Evolutionary conservation across 441 rosid species (phyloP).

Genomic region (Corymbia calophylla): DNA sequence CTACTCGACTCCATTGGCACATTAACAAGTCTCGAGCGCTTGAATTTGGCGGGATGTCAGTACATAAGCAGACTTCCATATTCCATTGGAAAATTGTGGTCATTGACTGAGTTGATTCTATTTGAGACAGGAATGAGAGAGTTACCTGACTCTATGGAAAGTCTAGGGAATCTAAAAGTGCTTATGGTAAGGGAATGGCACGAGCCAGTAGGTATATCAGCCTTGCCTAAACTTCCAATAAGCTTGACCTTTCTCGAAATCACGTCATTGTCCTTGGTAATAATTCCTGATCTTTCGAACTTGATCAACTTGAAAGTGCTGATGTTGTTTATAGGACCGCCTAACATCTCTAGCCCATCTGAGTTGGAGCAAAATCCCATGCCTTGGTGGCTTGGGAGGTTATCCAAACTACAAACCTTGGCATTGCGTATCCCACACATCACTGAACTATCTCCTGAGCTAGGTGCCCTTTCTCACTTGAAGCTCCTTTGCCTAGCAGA

Average conservation of each 20-base stretch:
- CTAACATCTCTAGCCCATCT: not conserved
- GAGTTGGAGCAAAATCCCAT: not conserved
- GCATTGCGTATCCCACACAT: not conserved
- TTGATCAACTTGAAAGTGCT: not conserved
- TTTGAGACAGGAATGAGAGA: fast-evolving
- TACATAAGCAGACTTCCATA: not conserved
- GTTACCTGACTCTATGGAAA: not conserved
- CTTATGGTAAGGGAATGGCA: not conserved
- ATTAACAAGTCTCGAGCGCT: fast-evolving
- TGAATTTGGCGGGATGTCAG: not conserved
- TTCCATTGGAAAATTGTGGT: not conserved
- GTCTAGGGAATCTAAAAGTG: not conserved
- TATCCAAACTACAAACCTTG: not conserved
- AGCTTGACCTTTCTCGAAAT: not conserved
- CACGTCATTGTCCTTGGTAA: not conserved
- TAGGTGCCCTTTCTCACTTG: not conserved
- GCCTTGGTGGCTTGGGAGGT: not conserved
- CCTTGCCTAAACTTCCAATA: not conserved
- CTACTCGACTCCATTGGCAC: fast-evolving
- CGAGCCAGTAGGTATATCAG: too few species aligned
- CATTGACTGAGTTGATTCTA: not conserved
- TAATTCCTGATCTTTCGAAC: not conserved
- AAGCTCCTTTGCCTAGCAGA: not conserved
- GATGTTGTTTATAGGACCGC: not conserved
- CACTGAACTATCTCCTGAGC: not conserved